Percentiles rank a stretch among this genome's conserved stretches.
Evolutionary conservation across 176 grass and related monocot genomes (phyloP).

Genomic region (Triticum urartu): DNA sequence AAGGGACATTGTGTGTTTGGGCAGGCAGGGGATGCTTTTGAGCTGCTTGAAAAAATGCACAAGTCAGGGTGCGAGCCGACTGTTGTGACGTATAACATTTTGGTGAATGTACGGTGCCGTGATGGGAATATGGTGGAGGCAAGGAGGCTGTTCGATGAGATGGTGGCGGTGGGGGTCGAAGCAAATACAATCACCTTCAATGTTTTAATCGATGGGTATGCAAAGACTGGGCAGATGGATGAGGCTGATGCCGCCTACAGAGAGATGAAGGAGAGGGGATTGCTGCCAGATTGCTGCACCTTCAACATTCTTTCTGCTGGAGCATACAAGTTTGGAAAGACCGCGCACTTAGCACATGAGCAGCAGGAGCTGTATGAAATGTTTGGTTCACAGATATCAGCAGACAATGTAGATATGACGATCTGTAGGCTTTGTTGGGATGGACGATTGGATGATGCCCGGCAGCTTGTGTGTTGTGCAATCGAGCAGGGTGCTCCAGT

Average conservation of each 20-base stretch:
- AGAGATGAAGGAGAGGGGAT: conserved; percentile 67
- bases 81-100: conserved; percentile 75
- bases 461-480: conserved; percentile 42
- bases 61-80: conserved; percentile 35
- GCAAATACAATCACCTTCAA: conserved; percentile 81
- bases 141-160: conserved; percentile 59
- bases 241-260: conserved; percentile 48
- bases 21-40: conserved; percentile 49
- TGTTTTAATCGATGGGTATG: conserved; percentile 84
- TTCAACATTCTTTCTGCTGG: conserved; percentile 84
- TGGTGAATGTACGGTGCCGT: conserved; percentile 56
- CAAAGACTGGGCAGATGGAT: conserved; percentile 64
- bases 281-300: conserved; percentile 75
- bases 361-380: neutral
- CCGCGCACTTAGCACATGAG: neutral
- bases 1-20: conserved; percentile 68
- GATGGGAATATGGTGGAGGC: conserved; percentile 72
- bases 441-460: conserved; percentile 62
- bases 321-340: conserved; percentile 54
- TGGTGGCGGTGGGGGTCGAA: conserved; percentile 49
- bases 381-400: conserved; percentile 21
- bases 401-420: conserved; percentile 53
- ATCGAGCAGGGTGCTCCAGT: conserved; percentile 49
- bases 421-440: conserved; percentile 76
- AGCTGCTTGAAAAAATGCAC: conserved; percentile 65